Conservation (phyloP, 2,329 filamentous ascomycete genomes). For the Penicillium sp. region DNA sequence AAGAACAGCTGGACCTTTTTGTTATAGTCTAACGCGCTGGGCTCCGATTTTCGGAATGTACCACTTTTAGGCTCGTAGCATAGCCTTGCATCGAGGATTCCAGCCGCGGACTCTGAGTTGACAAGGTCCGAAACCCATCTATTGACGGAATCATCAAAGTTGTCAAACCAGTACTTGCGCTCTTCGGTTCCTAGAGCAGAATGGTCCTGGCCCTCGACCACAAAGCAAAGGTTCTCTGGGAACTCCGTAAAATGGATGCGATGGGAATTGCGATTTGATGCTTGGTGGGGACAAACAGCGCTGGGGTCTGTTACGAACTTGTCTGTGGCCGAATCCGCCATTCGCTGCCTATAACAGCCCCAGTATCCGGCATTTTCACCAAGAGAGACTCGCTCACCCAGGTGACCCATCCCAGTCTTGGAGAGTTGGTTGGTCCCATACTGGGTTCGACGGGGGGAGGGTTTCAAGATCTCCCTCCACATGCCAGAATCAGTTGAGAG, state of each 20-base stretch:
- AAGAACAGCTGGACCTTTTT: constrained; percentile 20
- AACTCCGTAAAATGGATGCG: constrained; percentile 6
- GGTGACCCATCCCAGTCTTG: constrained; percentile 5
- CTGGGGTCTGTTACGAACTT: neutral
- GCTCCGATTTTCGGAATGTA: neutral
- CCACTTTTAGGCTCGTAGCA: constrained; percentile 13
- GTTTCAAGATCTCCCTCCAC: constrained; percentile 19
- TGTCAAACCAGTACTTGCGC: constrained; percentile 12
- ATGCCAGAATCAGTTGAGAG: constrained; percentile 13
- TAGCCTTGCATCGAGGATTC: constrained; percentile 8
- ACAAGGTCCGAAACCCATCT: constrained; percentile 14
- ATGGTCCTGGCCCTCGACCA: constrained; percentile 22
- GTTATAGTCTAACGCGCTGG: constrained; percentile 10
- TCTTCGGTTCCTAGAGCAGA: constrained; percentile 2
- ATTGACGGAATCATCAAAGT: constrained; percentile 8
- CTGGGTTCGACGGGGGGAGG: constrained; percentile 11
- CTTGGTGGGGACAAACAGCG: neutral
- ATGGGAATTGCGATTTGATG: neutral
- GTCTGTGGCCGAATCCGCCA: constrained; percentile 2
- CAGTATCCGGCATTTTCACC: constrained; percentile 19
- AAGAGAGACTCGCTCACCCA: constrained; percentile 4
- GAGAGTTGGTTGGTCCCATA: constrained; percentile 11
- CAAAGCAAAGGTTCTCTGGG: constrained; percentile 21
- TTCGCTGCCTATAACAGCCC: constrained; percentile 20
- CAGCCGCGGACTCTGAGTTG: constrained; percentile 1